A percentile compares a stretch with the other conserved stretches of the same genome.
phyloP scores from a whole-genome alignment of 2,329 filamentous ascomycete species.

The Seiridium unicorne region DNA sequence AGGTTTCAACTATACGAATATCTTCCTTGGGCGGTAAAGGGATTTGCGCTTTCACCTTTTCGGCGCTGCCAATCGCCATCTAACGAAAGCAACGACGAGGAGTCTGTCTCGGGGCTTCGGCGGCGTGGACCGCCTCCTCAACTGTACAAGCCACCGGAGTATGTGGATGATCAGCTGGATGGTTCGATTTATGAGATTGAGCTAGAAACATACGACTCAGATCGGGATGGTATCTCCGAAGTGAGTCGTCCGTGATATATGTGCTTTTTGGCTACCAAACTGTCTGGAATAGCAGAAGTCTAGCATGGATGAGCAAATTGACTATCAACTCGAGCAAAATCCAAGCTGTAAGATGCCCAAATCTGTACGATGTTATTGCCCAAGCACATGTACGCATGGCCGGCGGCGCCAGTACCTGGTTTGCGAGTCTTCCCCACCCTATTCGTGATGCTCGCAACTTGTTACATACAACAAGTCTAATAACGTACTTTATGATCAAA shows the following conservation, averaged over 20 bases:
- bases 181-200: neutral
- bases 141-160: neutral
- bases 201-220: neutral
- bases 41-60: conserved; percentile 16
- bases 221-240: neutral
- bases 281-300: neutral
- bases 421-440: no score
- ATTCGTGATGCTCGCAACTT: no score
- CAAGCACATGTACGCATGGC: no score
- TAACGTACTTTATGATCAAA: no score
- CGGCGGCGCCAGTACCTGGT: no score
- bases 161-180: neutral
- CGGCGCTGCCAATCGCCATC: neutral
- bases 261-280: neutral
- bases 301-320: neutral
- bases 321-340: no score
- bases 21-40: conserved; percentile 32
- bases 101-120: neutral
- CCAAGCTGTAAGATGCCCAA: no score
- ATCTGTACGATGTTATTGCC: no score
- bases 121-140: neutral
- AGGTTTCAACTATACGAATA: conserved; percentile 31
- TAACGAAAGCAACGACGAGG: neutral
- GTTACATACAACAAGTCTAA: no score
- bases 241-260: neutral